Evolutionary conservation across 192 early-diverging fungal species (phyloP).

Genomic region (Mortierella hygrophila): DNA sequence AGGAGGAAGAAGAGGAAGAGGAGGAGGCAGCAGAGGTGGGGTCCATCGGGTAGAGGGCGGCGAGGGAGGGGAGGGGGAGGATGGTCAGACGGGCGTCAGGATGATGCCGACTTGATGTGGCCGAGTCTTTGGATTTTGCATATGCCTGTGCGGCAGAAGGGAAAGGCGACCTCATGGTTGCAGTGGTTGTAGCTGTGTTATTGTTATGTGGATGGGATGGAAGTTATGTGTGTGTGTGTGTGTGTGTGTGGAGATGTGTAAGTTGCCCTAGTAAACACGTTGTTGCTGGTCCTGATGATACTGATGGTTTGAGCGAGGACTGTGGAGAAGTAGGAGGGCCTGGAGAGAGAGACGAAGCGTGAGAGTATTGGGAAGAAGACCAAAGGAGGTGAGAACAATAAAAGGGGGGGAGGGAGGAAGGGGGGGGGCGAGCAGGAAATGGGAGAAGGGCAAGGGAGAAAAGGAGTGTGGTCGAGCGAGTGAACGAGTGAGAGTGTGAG

Average conservation of each 20-base stretch:
- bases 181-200: not conserved
- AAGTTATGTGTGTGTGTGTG: not conserved
- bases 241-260: constrained; percentile 8
- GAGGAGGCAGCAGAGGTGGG: constrained; percentile 18
- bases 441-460: not conserved
- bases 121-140: constrained; percentile 48
- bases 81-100: constrained; percentile 50
- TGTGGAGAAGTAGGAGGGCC: constrained; percentile 3
- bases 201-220: not conserved
- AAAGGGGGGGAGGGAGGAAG: not conserved
- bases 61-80: constrained; percentile 51
- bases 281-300: constrained; percentile 3
- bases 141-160: constrained; percentile 53
- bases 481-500: constrained; percentile 1
- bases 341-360: constrained; percentile 12
- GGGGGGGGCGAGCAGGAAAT: not conserved
- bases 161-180: constrained; percentile 45
- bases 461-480: constrained; percentile 6
- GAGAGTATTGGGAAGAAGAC: not conserved
- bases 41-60: constrained; percentile 50
- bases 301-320: constrained; percentile 7
- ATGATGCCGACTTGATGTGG: constrained; percentile 47
- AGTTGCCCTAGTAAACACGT: constrained; percentile 34
- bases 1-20: constrained; percentile 9
- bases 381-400: not conserved